Evolutionary conservation across 352 stramenopile genomes (phyloP).

Genomic region (Phytophthora nicotianae): DNA sequence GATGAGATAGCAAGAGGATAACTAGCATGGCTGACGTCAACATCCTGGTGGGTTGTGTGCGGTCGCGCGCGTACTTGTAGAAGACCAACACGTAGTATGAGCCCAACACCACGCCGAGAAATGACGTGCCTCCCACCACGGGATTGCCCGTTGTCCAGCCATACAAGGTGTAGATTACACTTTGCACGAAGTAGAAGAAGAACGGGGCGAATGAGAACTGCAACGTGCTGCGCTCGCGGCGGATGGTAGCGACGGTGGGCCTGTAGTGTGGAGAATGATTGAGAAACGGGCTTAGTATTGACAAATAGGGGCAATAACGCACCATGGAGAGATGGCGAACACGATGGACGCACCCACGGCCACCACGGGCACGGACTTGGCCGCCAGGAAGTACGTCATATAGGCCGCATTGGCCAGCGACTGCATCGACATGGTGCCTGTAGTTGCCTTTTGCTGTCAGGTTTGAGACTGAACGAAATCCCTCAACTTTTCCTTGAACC

Average conservation of each 20-base stretch:
- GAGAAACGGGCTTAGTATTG: background rate
- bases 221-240: constrained; percentile 66
- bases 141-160: constrained; percentile 63
- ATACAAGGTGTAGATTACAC: constrained; percentile 84
- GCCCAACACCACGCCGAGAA: constrained; percentile 61
- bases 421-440: constrained; percentile 52
- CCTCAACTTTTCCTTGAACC: background rate
- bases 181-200: constrained; percentile 87
- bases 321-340: constrained; percentile 77
- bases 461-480: constrained; percentile 7
- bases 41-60: constrained; percentile 46
- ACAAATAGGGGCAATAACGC: background rate
- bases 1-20: constrained; percentile 55
- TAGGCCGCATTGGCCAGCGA: constrained; percentile 67
- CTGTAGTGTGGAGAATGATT: constrained; percentile 25
- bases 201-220: constrained; percentile 83
- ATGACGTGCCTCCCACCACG: constrained; percentile 62
- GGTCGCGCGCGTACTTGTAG: constrained; percentile 60
- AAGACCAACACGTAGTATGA: constrained; percentile 77
- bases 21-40: constrained; percentile 52
- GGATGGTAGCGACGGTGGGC: constrained; percentile 68
- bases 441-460: constrained; percentile 21
- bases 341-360: constrained; percentile 65
- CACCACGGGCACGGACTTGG: constrained; percentile 65
- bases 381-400: constrained; percentile 73